Evolutionary conservation across 2,329 filamentous ascomycete species (phyloP), one percentile per base, ranked within the genome.

Genomic region (Nemania sp.): DNA sequence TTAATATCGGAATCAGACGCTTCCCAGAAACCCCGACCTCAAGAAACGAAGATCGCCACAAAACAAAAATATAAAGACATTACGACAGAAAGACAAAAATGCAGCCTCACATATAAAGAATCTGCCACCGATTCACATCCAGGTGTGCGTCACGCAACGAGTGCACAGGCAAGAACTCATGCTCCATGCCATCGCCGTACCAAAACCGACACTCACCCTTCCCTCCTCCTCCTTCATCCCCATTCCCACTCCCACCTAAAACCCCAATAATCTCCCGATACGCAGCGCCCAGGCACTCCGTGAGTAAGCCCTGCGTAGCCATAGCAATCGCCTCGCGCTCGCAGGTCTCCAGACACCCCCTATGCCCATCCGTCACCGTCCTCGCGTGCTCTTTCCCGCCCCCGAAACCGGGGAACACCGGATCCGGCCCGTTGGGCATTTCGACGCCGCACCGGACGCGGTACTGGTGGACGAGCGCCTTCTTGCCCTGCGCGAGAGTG

Each of bases 201-300:
- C 68, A 72, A 18, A 38, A 70, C 18, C 68, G 29, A 53, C 70
- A 72, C n/a, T 72, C 62, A 3, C 68, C 70, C 18, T 53, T 26
- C 2, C 60, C 24, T 41, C 7, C 18, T 13, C 53, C 26, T 18
- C n/a, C 5, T n/a, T 51, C 67, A 7, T 47, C 26, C 11, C 43
- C 45, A 11, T 29, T 22, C 18, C 29, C 26, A 4, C 18, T 7
- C 7, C 5, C 49, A 29, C 6, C 24, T n/a, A n/a, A n/a, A n/a
- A n/a, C n/a, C 22, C 22, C 26, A 26, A 6, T 6, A 1, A 54
- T 18, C 15, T 18, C 56, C 45, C 59, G 35, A 41, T 55, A 76
- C 62, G 74, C 74, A 15, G 68, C 72, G 4, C 73, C 74, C n/a
- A 75, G 6, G 22, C 73, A 75, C 62, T 75, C 73, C 18, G 18